These are phyloP conservation scores for Lecanoromycetidae sp. DNA, from an alignment of 2,329 filamentous ascomycete species.

Conservation along the genomic window DNA sequence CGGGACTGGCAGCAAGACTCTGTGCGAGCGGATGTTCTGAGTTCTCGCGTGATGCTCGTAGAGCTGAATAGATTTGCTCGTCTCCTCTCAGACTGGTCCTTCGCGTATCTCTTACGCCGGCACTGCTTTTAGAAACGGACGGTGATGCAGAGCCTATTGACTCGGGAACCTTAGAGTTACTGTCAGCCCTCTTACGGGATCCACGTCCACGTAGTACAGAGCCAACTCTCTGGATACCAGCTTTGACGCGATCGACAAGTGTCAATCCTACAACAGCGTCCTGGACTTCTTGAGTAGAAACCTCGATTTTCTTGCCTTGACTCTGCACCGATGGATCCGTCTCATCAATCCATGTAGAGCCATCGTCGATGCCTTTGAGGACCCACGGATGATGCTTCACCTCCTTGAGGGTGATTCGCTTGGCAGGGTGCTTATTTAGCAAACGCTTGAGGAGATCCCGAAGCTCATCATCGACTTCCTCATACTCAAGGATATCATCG, in stretches of 20 bases:
- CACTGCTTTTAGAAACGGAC: constrained; percentile 44
- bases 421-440: constrained; percentile 76
- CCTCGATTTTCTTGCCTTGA: constrained; percentile 75
- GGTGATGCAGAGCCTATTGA: constrained; percentile 42
- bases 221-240: constrained; percentile 43
- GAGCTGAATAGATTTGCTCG: constrained; percentile 41
- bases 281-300: constrained; percentile 81
- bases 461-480: constrained; percentile 69
- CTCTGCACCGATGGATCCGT: constrained; percentile 72
- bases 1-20: constrained; percentile 60
- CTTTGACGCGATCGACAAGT: constrained; percentile 72
- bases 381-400: constrained; percentile 95
- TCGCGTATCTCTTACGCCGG: constrained; percentile 41
- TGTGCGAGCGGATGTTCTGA: constrained; percentile 63
- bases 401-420: constrained; percentile 78
- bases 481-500: constrained; percentile 69
- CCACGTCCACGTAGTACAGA: constrained; percentile 24
- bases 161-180: constrained; percentile 42
- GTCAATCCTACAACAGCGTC: constrained; percentile 81
- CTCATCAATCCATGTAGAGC: constrained; percentile 77
- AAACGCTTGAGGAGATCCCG: constrained; percentile 67
- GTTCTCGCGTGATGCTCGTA: constrained; percentile 39
- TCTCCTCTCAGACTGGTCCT: constrained; percentile 46
- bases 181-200: constrained; percentile 41
- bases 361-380: constrained; percentile 61